These are phyloP conservation scores for Nakazawaea pomicola DNA, from an alignment of 805 yeast species.

Conservation along the genomic window DNA sequence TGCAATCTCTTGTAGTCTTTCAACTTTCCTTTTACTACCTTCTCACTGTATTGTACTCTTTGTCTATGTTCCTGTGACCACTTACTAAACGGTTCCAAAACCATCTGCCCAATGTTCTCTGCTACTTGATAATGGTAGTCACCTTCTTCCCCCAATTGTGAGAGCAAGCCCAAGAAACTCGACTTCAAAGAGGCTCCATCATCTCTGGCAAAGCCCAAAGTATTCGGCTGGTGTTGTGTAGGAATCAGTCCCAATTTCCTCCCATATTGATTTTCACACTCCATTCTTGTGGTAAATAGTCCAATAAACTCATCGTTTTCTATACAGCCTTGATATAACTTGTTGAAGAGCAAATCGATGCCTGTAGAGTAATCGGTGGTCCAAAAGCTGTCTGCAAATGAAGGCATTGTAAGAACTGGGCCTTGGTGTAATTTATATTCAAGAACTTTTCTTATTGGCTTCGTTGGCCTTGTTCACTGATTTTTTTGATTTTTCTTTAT, in stretches of 20 bases:
- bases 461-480: neutral
- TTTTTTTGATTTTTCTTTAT: too few relatives aligned
- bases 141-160: slow-evolving; percentile 55
- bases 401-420: too few relatives aligned
- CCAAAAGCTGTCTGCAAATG: slow-evolving; percentile 79
- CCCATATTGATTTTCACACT: slow-evolving; percentile 66
- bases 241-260: slow-evolving; percentile 40
- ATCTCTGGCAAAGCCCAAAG: slow-evolving; percentile 42
- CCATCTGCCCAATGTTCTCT: slow-evolving; percentile 51
- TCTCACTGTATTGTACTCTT: slow-evolving; percentile 58
- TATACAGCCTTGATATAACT: slow-evolving; percentile 54
- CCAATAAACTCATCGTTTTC: slow-evolving; percentile 69
- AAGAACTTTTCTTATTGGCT: neutral
- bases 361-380: slow-evolving; percentile 59
- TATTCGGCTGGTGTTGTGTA: slow-evolving; percentile 29
- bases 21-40: slow-evolving; percentile 44
- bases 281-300: slow-evolving; percentile 65
- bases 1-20: slow-evolving; percentile 45
- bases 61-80: slow-evolving; percentile 75
- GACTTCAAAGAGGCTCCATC: slow-evolving; percentile 61
- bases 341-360: slow-evolving; percentile 42
- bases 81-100: slow-evolving; percentile 62
- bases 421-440: too few relatives aligned
- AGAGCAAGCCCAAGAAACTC: slow-evolving; percentile 53
- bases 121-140: slow-evolving; percentile 56